These are phyloP conservation scores for Lentinus polychrous DNA, from an alignment of 1,284 basidiomycete genomes.

Conservation along the genomic window DNA sequence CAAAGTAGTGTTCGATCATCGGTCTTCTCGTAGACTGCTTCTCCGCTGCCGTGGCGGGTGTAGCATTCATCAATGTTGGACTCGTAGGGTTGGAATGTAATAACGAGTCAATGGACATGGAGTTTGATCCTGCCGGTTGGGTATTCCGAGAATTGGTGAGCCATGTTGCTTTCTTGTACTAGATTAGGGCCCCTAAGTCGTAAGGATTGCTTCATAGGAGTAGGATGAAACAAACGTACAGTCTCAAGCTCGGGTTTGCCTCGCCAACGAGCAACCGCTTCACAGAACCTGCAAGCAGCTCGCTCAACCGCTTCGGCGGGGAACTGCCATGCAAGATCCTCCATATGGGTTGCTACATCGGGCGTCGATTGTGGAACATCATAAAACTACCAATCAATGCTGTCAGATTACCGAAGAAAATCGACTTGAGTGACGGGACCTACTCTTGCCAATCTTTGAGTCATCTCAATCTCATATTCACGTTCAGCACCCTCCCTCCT, in stretches of 20 bases:
- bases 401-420: too few relatives aligned
- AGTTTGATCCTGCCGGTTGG: slow-evolving; percentile 26
- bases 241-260: slow-evolving; percentile 78
- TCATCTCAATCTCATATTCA: slow-evolving; percentile 64
- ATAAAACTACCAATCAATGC: too few relatives aligned
- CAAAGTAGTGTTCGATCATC: slow-evolving; percentile 37
- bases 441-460: slow-evolving; percentile 58
- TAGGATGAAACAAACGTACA: slow-evolving; percentile 1
- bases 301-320: slow-evolving; percentile 77
- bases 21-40: slow-evolving; percentile 16
- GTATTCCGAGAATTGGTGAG: slow-evolving; percentile 22
- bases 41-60: slow-evolving; percentile 10
- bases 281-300: slow-evolving; percentile 69
- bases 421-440: slow-evolving; percentile 24
- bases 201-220: slow-evolving; percentile 1
- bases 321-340: slow-evolving; percentile 71
- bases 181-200: slow-evolving; percentile 12
- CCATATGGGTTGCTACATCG: slow-evolving; percentile 73
- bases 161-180: slow-evolving; percentile 51
- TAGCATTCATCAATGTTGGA: slow-evolving; percentile 27
- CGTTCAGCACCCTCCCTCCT: slow-evolving; percentile 43
- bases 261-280: slow-evolving; percentile 71
- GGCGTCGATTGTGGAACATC: slow-evolving; percentile 62
- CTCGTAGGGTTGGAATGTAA: slow-evolving; percentile 59
- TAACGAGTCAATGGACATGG: slow-evolving; percentile 53